Evolutionary conservation across 345 rosid species (phyloP).

Genomic region (Mallotus nudiflorus): DNA sequence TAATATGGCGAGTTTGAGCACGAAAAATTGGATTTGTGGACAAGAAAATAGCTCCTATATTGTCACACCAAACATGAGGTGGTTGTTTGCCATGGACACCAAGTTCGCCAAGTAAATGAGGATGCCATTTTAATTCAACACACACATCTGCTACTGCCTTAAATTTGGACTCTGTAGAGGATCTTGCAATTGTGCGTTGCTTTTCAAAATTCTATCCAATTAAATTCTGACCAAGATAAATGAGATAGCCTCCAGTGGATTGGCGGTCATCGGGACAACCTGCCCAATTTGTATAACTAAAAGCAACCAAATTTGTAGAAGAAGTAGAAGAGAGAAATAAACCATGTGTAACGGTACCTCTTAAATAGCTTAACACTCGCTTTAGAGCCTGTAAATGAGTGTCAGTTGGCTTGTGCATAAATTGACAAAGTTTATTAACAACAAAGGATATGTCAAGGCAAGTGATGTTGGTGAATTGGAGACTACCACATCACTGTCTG

Average conservation of each 20-base stretch:
- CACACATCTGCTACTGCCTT: not conserved
- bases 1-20: not conserved
- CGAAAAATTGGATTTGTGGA: not conserved
- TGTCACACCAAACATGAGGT: not conserved
- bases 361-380: too few relatives aligned
- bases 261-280: too few relatives aligned
- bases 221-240: not conserved
- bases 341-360: too few relatives aligned
- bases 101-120: not conserved
- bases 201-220: not conserved
- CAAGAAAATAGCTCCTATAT: not conserved
- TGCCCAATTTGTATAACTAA: not conserved
- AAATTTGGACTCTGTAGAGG: not conserved
- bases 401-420: too few relatives aligned
- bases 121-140: not conserved
- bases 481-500: too few relatives aligned
- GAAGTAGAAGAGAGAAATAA: too few relatives aligned
- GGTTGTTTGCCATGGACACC: not conserved
- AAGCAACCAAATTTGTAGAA: not conserved
- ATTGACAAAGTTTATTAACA: too few relatives aligned
- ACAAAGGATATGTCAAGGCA: too few relatives aligned
- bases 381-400: too few relatives aligned
- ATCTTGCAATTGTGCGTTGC: not conserved
- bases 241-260: not conserved
- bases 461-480: too few relatives aligned